Evolutionary conservation across 2,329 filamentous ascomycete species (phyloP).

Genomic region (Rosellinia necatrix): DNA sequence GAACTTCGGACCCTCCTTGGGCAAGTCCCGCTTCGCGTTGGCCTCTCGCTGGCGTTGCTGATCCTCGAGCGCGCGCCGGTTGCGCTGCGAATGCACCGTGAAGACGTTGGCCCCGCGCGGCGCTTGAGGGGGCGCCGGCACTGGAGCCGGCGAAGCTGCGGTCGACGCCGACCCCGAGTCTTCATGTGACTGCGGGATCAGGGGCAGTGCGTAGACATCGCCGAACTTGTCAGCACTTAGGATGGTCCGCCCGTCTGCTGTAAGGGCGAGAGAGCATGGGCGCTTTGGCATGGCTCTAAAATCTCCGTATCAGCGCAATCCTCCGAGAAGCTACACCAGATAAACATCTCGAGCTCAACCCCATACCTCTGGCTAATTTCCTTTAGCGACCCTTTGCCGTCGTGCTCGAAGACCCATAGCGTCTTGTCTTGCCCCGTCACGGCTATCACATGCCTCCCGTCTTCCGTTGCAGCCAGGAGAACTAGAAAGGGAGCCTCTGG

Average conservation of each 20-base stretch:
- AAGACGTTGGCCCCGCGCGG: conserved; percentile 56
- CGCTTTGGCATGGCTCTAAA: conserved; percentile 84
- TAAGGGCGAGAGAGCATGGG: conserved; percentile 75
- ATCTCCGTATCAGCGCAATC: conserved; percentile 35
- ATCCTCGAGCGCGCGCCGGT: conserved; percentile 62
- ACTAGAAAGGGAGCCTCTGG: conserved; percentile 68
- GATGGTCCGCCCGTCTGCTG: conserved; percentile 72
- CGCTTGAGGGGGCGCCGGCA: conserved; percentile 17
- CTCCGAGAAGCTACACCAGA: neutral
- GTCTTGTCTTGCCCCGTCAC: conserved; percentile 92
- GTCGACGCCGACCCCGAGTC: conserved; percentile 4
- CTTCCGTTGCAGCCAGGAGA: conserved; percentile 65
- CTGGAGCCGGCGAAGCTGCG: conserved; percentile 32
- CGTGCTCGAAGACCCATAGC: conserved; percentile 78
- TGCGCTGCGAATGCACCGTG: conserved; percentile 68
- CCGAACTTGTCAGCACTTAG: conserved; percentile 94
- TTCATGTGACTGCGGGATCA: conserved; percentile 50
- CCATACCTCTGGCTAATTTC: conserved; percentile 73
- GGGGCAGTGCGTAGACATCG: conserved; percentile 87
- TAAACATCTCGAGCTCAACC: neutral
- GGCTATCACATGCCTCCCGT: conserved; percentile 72
- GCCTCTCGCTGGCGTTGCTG: conserved; percentile 50
- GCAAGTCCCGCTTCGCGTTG: conserved; percentile 32
- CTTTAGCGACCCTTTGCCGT: conserved; percentile 62
- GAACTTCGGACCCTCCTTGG: conserved; percentile 58